Percentiles rank a stretch among this genome's conserved stretches.
Conservation (phyloP, 208 protist species). For the Blechomonas ayalai region DNA sequence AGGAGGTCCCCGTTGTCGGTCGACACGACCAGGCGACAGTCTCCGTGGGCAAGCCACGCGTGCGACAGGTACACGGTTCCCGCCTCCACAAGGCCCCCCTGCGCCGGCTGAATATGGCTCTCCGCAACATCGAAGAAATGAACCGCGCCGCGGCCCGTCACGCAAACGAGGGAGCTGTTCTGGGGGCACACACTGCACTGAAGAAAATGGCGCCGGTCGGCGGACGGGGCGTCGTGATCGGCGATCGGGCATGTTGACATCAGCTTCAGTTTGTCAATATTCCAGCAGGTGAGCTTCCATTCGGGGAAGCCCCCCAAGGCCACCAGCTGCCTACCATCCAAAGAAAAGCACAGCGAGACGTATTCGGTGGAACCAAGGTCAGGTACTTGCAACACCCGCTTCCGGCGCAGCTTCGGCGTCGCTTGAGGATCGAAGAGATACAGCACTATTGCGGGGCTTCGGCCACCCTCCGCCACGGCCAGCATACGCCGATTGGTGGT, state of each 20-base stretch:
- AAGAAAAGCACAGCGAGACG: conserved; percentile 88
- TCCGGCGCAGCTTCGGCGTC: conserved; percentile 74
- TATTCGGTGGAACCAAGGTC: conserved; percentile 82
- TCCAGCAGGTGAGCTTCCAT: conserved; percentile 92
- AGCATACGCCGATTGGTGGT: conserved; percentile 88
- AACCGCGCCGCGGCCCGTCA: conserved; percentile 87
- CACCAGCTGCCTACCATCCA: conserved; percentile 82
- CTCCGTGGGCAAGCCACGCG: conserved; percentile 86
- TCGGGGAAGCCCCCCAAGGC: conserved; percentile 88
- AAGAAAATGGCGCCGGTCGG: conserved; percentile 61
- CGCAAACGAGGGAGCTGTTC: conserved; percentile 85
- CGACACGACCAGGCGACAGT: conserved; percentile 84
- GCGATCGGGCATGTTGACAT: conserved; percentile 46
- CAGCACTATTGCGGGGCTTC: conserved; percentile 77
- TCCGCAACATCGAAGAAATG: conserved; percentile 86
- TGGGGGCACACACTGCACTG: conserved; percentile 90
- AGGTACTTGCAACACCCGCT: conserved; percentile 75
- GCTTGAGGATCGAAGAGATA: conserved; percentile 84
- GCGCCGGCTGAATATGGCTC: conserved; percentile 51
- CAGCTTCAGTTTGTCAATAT: conserved; percentile 85
- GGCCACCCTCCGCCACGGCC: conserved; percentile 90
- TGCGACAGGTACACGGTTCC: conserved; percentile 90
- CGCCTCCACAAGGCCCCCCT: conserved; percentile 55
- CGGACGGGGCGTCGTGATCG: conserved; percentile 32
- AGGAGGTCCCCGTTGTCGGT: conserved; percentile 92